These are phyloP conservation scores for Apiospora aurea DNA, from an alignment of 2,329 filamentous ascomycete genomes.

Conservation along the genomic window DNA sequence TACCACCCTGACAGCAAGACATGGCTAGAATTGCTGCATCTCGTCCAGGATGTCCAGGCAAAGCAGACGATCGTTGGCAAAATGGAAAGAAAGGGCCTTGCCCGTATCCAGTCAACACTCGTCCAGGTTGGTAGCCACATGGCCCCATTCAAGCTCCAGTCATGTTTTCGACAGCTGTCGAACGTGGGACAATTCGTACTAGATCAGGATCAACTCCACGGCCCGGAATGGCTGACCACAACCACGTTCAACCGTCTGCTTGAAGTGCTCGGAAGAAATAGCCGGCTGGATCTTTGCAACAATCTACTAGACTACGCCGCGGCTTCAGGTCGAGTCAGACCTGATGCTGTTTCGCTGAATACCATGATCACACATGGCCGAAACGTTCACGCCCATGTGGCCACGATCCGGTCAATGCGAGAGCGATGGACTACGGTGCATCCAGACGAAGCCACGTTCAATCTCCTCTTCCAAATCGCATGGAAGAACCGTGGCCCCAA, in stretches of 20 bases:
- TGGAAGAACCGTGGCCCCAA: slow-evolving; percentile 40
- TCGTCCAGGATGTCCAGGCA: slow-evolving; percentile 48
- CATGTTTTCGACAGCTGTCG: slow-evolving; percentile 14
- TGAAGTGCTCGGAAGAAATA: slow-evolving; percentile 34
- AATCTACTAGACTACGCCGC: slow-evolving; percentile 33
- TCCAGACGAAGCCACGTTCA: slow-evolving; percentile 36
- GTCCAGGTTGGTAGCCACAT: slow-evolving; percentile 36
- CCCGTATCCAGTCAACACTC: slow-evolving; percentile 32
- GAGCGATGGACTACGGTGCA: slow-evolving; percentile 30
- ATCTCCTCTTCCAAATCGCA: slow-evolving; percentile 36
- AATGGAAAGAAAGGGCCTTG: slow-evolving; percentile 35
- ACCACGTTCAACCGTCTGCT: slow-evolving; percentile 40
- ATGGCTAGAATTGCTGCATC: slow-evolving; percentile 44
- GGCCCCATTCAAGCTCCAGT: slow-evolving; percentile 34
- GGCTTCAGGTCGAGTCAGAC: slow-evolving; percentile 23
- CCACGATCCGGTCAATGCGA: slow-evolving; percentile 28
- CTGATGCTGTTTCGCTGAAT: slow-evolving; percentile 37
- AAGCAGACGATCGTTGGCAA: slow-evolving; percentile 55
- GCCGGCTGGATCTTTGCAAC: slow-evolving; percentile 31
- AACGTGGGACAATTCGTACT: slow-evolving; percentile 32
- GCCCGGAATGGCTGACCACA: slow-evolving; percentile 37
- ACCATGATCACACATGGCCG: slow-evolving; percentile 38
- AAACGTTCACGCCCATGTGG: slow-evolving; percentile 29
- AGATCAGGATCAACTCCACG: slow-evolving; percentile 34
- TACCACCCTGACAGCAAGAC: slow-evolving; percentile 33